Evolutionary conservation across 768 basidiomycete genomes (phyloP).

Genomic region (Naganishia vaughanmartiniae): DNA sequence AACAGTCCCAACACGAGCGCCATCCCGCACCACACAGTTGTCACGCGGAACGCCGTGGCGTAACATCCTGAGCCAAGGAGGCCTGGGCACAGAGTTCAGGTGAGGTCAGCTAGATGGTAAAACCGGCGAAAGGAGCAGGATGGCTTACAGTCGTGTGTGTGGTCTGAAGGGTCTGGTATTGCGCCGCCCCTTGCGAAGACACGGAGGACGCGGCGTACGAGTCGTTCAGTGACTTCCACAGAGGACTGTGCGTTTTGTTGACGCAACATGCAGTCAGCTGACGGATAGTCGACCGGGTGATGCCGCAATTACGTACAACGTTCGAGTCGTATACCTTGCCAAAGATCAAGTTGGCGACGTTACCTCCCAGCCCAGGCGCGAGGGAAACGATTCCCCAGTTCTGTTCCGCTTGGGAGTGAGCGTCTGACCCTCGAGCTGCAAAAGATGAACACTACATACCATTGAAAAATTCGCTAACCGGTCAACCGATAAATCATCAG

Average conservation of each 20-base stretch:
- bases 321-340: conserved; percentile 78
- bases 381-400: conserved; percentile 80
- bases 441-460: not conserved
- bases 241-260: not conserved
- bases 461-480: conserved; percentile 14
- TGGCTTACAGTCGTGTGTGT: conserved; percentile 8
- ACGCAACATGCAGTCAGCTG: not conserved
- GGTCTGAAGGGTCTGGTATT: not conserved
- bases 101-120: not conserved
- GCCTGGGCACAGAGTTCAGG: not conserved
- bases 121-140: not conserved
- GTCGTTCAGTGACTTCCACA: not conserved
- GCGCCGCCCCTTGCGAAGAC: not conserved
- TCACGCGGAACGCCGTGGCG: conserved; percentile 11
- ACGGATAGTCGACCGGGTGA: not conserved
- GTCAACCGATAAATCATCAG: not conserved
- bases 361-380: conserved; percentile 70
- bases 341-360: conserved; percentile 79
- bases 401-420: conserved; percentile 56
- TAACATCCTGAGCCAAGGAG: conserved; percentile 15
- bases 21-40: conserved; percentile 7
- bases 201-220: not conserved
- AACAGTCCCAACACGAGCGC: conserved; percentile 10
- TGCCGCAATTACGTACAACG: conserved; percentile 49
- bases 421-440: not conserved